Evolutionary conservation across 345 rosid genomes (phyloP), one percentile per base, ranked within the genome.

Genomic region (Eucalyptus brandiana): DNA sequence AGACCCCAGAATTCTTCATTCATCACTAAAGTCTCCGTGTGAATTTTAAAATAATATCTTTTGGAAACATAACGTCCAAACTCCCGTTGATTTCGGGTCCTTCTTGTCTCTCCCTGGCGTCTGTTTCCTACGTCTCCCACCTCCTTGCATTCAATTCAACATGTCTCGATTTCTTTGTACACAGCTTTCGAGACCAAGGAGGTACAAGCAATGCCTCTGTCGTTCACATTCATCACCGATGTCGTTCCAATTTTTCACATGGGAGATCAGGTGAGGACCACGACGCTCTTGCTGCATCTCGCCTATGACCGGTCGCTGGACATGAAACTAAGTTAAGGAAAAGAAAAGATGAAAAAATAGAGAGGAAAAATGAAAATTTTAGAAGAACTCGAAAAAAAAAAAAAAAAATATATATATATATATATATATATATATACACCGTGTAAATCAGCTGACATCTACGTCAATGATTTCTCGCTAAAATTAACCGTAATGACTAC

Each of bases 381-480:
- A 49, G 51, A 49, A 49, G 51, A 49, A 49, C 51, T 49, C 0
- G n/a, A n/a, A n/a, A n/a, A n/a, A n/a, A n/a, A n/a, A n/a, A n/a
- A n/a, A n/a, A n/a, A n/a, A n/a, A n/a, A n/a, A n/a, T n/a, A n/a
- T n/a, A n/a, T n/a, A n/a, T n/a, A n/a, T n/a, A n/a, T n/a, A n/a
- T n/a, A n/a, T n/a, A n/a, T n/a, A n/a, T n/a, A n/a, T n/a, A n/a
- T n/a, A n/a, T n/a, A n/a, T n/a, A n/a, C 12, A 28, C 9, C 0
- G 0, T 60, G 4, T 30, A 60, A 12, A 2, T 28, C 16, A 3
- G 17, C 8, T 1, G 1, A 14, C 16, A 6, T 60, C 4, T 13
- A 60, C 9, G 0, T 12, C 7, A 3, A 1, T 12, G 17, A 60
- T 60, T 28, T 60, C 4, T 28, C 0, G 8, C 0, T 13, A 5